phyloP scores from a whole-genome alignment of 768 basidiomycete genomes.

The Amanita exitialis region DNA sequence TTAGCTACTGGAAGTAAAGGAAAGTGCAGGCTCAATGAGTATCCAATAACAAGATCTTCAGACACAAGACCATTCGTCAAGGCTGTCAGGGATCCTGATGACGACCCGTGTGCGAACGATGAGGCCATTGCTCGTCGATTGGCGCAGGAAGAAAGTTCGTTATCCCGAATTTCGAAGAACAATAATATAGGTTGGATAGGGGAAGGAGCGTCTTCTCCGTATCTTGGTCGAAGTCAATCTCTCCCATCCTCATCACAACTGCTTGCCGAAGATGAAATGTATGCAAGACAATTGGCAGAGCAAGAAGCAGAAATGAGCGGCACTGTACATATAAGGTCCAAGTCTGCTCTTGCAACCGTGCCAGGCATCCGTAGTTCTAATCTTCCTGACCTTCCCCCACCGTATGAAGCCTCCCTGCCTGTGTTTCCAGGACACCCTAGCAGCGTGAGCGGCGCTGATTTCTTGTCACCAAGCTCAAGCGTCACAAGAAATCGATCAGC shows the following conservation, averaged over 20 bases:
- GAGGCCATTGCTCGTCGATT: conserved; percentile 19
- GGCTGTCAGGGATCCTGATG: not conserved
- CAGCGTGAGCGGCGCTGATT: not conserved
- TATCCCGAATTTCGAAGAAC: not conserved
- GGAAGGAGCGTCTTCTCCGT: not conserved
- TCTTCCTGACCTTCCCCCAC: not conserved
- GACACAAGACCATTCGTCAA: not conserved
- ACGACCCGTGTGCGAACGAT: not conserved
- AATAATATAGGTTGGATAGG: not conserved
- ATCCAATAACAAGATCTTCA: not conserved
- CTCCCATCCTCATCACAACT: not conserved
- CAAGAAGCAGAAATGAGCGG: not conserved
- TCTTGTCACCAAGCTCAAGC: not conserved
- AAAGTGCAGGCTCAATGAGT: not conserved
- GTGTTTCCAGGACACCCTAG: not conserved
- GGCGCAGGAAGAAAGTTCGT: conserved; percentile 27
- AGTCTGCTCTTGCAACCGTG: not conserved
- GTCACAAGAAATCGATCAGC: not conserved
- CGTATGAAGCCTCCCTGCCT: not conserved
- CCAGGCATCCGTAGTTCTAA: not conserved
- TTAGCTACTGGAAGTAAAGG: not conserved
- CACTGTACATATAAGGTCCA: not conserved
- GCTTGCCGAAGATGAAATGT: not conserved
- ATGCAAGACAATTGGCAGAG: not conserved
- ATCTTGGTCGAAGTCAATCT: not conserved